A percentile compares a stretch with the other conserved stretches of the same genome.
These are phyloP conservation scores for Hydrangea macrophylla DNA, from an alignment of 148 eudicot genomes.

Conservation along the genomic window DNA sequence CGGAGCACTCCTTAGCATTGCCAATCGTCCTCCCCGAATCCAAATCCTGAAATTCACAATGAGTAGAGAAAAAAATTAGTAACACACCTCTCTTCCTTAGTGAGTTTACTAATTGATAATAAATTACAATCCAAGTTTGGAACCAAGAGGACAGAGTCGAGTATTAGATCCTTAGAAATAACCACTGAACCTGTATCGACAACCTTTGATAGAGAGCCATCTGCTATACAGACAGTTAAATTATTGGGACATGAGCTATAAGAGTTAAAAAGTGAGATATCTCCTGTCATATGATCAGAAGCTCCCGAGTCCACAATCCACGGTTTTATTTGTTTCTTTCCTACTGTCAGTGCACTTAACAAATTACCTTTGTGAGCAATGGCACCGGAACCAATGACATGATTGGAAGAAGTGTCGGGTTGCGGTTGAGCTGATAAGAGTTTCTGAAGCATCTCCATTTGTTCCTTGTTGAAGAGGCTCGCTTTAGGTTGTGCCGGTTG, in stretches of 20 bases:
- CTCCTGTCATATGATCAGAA: conserved; percentile 11
- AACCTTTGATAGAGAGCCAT: conserved; percentile 12
- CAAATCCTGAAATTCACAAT: no score
- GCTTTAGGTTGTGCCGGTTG: not conserved
- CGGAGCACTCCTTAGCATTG: no score
- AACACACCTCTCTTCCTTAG: conserved; percentile 4
- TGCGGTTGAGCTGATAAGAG: not conserved
- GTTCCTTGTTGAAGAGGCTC: conserved; percentile 10
- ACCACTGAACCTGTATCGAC: not conserved
- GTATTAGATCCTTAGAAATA: not conserved
- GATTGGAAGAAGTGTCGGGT: not conserved
- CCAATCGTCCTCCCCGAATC: no score
- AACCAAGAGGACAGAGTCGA: conserved; percentile 1
- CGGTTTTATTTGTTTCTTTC: not conserved
- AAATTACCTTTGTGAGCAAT: conserved; percentile 13
- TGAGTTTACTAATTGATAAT: conserved; percentile 11
- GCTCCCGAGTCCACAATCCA: conserved; percentile 19
- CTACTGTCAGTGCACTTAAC: not conserved
- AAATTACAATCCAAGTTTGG: conserved; percentile 13
- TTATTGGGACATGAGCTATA: not conserved
- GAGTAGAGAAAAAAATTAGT: conserved; percentile 2
- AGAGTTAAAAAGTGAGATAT: not conserved
- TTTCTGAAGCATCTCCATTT: not conserved
- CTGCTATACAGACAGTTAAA: conserved; percentile 1
- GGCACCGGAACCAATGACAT: not conserved